Base-by-base conservation (phyloP, 2,329 filamentous ascomycete species). In the Atkinsonella hypoxylon region DNA sequence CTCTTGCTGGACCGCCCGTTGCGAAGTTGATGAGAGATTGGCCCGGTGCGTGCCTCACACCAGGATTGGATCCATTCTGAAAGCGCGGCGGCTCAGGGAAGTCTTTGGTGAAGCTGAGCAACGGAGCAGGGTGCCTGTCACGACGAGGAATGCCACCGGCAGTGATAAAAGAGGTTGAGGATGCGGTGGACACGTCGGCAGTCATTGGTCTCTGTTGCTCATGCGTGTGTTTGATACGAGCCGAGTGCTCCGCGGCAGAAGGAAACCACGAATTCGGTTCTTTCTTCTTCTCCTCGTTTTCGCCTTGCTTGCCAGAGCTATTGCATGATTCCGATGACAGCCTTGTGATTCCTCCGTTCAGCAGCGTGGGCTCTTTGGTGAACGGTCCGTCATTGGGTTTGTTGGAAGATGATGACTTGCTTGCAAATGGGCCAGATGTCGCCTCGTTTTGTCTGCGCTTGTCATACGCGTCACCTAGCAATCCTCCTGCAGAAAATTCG, bases 51-150 rank as follows among this genome's bases (percentile, higher is more conserved):
- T 66, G 65, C 12, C 64, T 67, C n/a, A 74, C 64, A 18, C 70
- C 72, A 43, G 67, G 68, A 4, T 78, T 79, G 53, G 74, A 75
- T 15, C 74, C 71, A 46, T 77, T 75, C 45, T 70, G 71, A 49
- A 70, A 65, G 59, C 75, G 74, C 62, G 83, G 73, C 17, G 82
- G 82, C 54, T 85, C 82, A 47, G 76, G 72, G 59, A 83, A 85
- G 46, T 73, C 71, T 0, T 81, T 60, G 36, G 57, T 82, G 40
- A 89, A 72, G 59, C 87, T 85, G 31, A 89, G 67, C 6, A 89
- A 72, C 1, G 85, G 84, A 54, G 80, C 48, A 3, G 52, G 81
- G 2, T 73, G 72, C 58, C 61, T 63, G 11, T 66, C 58, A 10
- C 58, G 59, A 30, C 56, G 55, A 32, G 56, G 20, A 11, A 52